These are phyloP conservation scores for Cordyceps farinosa DNA, from an alignment of 2,329 filamentous ascomycete species.

Conservation along the genomic window DNA sequence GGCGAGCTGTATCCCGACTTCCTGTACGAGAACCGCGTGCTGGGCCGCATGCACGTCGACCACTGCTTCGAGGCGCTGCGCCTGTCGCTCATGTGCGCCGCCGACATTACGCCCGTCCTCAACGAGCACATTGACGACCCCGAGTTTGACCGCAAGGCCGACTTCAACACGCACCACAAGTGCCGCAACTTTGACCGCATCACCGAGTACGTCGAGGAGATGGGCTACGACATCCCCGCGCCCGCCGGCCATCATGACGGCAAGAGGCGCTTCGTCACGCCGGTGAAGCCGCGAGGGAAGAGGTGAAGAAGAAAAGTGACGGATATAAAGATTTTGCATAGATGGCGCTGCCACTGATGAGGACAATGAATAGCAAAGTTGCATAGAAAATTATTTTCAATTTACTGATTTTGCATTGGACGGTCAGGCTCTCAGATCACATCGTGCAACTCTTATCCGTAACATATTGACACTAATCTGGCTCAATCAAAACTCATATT, in stretches of 20 bases:
- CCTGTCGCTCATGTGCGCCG: slow-evolving; percentile 18
- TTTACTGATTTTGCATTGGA: background rate
- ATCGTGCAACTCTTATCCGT: no score
- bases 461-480: no score
- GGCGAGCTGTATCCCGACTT: slow-evolving; percentile 16
- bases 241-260: background rate
- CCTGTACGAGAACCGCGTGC: slow-evolving; percentile 11
- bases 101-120: slow-evolving; percentile 19
- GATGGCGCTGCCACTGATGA: background rate
- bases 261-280: slow-evolving; percentile 7
- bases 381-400: background rate
- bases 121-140: slow-evolving; percentile 8
- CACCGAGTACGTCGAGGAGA: slow-evolving; percentile 15
- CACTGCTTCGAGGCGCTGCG: slow-evolving; percentile 33
- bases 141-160: slow-evolving; percentile 15
- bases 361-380: background rate
- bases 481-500: no score
- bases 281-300: slow-evolving; percentile 1
- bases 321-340: background rate
- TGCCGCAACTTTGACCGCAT: slow-evolving; percentile 18
- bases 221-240: slow-evolving; percentile 14
- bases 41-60: slow-evolving; percentile 24
- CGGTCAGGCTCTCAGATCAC: no score
- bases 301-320: background rate
- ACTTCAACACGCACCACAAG: slow-evolving; percentile 19